A percentile compares a stretch with the other conserved stretches of the same genome.
These are phyloP conservation scores for Artemisia argyi DNA, from an alignment of 129 eudicot species.

Conservation along the genomic window DNA sequence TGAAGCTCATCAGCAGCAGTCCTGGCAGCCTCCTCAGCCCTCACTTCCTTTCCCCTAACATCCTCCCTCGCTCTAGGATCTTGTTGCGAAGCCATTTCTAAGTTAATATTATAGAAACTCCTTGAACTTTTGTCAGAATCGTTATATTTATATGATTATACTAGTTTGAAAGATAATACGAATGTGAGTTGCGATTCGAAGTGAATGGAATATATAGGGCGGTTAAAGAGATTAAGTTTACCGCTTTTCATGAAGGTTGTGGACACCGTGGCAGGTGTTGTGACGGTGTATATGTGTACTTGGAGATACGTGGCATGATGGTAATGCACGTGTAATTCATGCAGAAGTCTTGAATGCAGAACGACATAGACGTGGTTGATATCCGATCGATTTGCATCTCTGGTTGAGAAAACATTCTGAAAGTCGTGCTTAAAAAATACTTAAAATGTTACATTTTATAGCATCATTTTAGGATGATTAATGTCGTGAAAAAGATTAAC, in stretches of 20 bases:
- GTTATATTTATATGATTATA: no score
- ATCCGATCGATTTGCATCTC: background rate
- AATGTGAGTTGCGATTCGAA: background rate
- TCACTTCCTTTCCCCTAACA: constrained; percentile 17
- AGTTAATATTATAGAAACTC: background rate
- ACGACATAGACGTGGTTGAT: background rate
- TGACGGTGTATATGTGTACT: background rate
- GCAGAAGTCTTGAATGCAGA: no score
- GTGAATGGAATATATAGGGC: background rate
- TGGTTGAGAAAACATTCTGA: background rate
- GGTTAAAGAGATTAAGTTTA: background rate
- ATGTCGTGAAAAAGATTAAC: no score
- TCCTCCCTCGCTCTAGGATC: constrained; percentile 23
- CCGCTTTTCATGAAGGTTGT: background rate
- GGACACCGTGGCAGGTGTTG: background rate
- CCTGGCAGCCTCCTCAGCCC: constrained; percentile 39
- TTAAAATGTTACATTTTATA: no score
- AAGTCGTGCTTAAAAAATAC: no score
- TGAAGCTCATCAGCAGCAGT: constrained; percentile 36
- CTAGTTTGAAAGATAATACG: no score
- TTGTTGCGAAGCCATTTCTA: constrained; percentile 30
- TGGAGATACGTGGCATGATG: background rate
- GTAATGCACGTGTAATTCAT: background rate
- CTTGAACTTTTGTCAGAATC: background rate
- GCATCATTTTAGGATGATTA: no score